Percentiles rank a stretch among this genome's conserved stretches.
Evolutionary conservation across 768 basidiomycete species (phyloP).

Genomic region (Jaapia argillacea): DNA sequence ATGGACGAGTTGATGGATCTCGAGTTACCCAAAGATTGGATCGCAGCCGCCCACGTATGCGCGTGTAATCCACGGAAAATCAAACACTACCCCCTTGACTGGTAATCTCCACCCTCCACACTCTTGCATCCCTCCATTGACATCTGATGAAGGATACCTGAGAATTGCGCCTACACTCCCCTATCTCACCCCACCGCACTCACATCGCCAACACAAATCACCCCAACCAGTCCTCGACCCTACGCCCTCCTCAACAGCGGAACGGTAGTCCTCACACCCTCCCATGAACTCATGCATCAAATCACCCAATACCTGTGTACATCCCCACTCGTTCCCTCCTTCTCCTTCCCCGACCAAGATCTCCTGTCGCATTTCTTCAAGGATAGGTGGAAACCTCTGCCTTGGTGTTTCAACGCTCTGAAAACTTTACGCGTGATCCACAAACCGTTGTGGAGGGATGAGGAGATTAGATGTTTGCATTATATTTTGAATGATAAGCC

Average conservation of each 20-base stretch:
- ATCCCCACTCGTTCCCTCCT: slow-evolving; percentile 41
- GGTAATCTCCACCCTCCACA: slow-evolving; percentile 32
- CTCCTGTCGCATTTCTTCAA: slow-evolving; percentile 73
- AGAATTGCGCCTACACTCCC: slow-evolving; percentile 76
- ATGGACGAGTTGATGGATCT: slow-evolving; percentile 69
- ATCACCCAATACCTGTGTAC: slow-evolving; percentile 50
- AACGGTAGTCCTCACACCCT: slow-evolving; percentile 78
- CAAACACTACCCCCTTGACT: slow-evolving; percentile 81
- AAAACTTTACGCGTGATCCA: slow-evolving; percentile 78
- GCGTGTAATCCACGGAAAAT: slow-evolving; percentile 88
- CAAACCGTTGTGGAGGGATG: slow-evolving; percentile 70
- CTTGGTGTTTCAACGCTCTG: slow-evolving; percentile 88
- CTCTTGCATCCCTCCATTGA: neutral
- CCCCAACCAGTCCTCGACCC: slow-evolving; percentile 50
- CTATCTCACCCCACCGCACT: slow-evolving; percentile 34
- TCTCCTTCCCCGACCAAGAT: slow-evolving; percentile 90
- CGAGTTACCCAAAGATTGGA: slow-evolving; percentile 52
- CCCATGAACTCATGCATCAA: slow-evolving; percentile 35
- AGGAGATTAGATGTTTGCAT: slow-evolving; percentile 79
- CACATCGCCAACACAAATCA: slow-evolving; percentile 32
- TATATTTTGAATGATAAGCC: slow-evolving; percentile 85
- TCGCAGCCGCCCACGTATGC: slow-evolving; percentile 86
- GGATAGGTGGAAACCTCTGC: slow-evolving; percentile 68
- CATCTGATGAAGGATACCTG: slow-evolving; percentile 62
- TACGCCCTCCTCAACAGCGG: slow-evolving; percentile 86